Evolutionary conservation across 2,329 filamentous ascomycete genomes (phyloP).

Genomic region (Venturia asperata): DNA sequence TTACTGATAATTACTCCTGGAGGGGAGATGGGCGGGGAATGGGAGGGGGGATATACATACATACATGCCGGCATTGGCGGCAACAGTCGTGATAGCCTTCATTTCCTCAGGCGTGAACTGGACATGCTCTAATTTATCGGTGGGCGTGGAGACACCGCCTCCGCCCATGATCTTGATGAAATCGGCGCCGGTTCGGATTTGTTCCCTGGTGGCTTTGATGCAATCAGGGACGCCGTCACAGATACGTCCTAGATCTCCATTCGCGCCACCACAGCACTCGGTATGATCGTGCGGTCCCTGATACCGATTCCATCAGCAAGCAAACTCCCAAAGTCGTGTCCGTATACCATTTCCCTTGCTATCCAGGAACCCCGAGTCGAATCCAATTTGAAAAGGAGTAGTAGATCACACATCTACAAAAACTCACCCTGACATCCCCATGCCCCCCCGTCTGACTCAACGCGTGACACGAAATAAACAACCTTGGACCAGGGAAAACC

Average conservation of each 20-base stretch:
- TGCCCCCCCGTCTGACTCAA: conserved; percentile 52
- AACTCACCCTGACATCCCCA: conserved; percentile 23
- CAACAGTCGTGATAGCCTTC: conserved; percentile 46
- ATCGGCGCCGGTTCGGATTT: conserved; percentile 50
- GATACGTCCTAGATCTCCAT: conserved; percentile 38
- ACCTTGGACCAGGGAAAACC: conserved; percentile 47
- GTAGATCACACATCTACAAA: neutral
- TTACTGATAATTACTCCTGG: too few species aligned
- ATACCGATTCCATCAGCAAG: neutral
- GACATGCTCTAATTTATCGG: conserved; percentile 46
- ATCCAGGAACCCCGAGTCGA: too few species aligned
- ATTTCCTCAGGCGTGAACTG: conserved; percentile 55
- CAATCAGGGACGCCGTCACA: conserved; percentile 51
- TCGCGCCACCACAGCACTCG: conserved; percentile 43
- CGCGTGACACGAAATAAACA: conserved; percentile 49
- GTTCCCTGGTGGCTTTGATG: conserved; percentile 45
- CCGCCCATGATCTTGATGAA: conserved; percentile 57
- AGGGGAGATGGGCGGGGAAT: neutral
- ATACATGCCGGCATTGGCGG: conserved; percentile 31
- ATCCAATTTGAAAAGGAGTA: neutral
- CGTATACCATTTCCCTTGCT: too few species aligned
- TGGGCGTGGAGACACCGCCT: conserved; percentile 51
- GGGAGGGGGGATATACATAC: conserved; percentile 43
- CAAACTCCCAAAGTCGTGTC: neutral
- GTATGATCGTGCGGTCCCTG: conserved; percentile 21